phyloP scores from a whole-genome alignment of 2,329 filamentous ascomycete species.

The Fusarium piperis region DNA sequence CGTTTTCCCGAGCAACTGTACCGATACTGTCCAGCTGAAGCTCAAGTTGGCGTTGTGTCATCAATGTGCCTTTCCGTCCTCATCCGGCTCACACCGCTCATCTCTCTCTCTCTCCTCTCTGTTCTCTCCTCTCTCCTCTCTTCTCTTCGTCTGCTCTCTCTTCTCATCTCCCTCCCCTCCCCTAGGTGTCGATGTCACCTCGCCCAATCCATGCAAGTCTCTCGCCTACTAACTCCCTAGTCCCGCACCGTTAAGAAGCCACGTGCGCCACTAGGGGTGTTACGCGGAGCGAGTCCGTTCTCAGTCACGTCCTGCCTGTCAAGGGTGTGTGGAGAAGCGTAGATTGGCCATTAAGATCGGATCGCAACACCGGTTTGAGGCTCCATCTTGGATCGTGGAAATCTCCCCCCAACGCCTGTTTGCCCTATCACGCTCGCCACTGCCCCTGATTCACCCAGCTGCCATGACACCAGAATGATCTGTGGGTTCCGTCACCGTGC shows the following conservation, averaged over 20 bases:
- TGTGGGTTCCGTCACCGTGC: slow-evolving; percentile 25
- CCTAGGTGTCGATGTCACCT: slow-evolving; percentile 16
- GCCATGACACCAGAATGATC: slow-evolving; percentile 19
- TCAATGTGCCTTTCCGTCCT: slow-evolving; percentile 14
- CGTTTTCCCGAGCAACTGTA: background rate
- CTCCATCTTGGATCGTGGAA: slow-evolving; percentile 25
- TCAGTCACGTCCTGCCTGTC: slow-evolving; percentile 18
- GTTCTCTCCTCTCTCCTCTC: slow-evolving; percentile 19
- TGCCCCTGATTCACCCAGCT: slow-evolving; percentile 21
- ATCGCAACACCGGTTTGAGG: slow-evolving; percentile 32
- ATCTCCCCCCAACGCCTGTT: background rate
- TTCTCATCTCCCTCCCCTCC: slow-evolving; percentile 5
- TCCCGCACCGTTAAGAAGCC: slow-evolving; percentile 44
- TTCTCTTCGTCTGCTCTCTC: slow-evolving; percentile 15
- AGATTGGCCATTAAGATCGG: slow-evolving; percentile 39
- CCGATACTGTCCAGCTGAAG: slow-evolving; percentile 9
- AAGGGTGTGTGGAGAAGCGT: slow-evolving; percentile 34
- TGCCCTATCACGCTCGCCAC: slow-evolving; percentile 28
- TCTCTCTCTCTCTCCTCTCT: slow-evolving; percentile 8
- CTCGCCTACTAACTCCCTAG: slow-evolving; percentile 36
- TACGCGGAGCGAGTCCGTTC: slow-evolving; percentile 19
- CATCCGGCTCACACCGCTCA: slow-evolving; percentile 29
- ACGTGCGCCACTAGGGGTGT: slow-evolving; percentile 42
- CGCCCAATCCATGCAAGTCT: slow-evolving; percentile 33
- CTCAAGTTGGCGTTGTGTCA: slow-evolving; percentile 29